Conservation (phyloP, 2,329 filamentous ascomycete species). For the Rhynchosporium agropyri region DNA sequence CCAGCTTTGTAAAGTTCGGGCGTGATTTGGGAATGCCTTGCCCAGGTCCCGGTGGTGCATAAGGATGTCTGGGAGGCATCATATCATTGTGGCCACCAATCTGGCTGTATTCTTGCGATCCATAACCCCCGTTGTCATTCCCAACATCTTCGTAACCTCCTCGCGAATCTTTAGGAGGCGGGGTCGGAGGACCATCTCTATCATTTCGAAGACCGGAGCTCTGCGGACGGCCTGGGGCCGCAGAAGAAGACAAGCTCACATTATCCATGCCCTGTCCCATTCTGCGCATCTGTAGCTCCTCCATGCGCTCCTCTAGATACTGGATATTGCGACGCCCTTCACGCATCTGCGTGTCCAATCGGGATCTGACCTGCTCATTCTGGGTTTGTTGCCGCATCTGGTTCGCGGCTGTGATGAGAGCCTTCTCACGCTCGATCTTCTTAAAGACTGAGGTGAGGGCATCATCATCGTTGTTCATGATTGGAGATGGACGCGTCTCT, state of each 20-base stretch:
- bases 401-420: conserved; percentile 90
- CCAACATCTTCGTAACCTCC: conserved; percentile 50
- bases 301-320: conserved; percentile 91
- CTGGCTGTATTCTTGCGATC: conserved; percentile 57
- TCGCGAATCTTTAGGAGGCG: conserved; percentile 73
- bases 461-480: conserved; percentile 64
- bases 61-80: conserved; percentile 82
- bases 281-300: conserved; percentile 82
- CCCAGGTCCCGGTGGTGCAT: conserved; percentile 70
- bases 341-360: conserved; percentile 90
- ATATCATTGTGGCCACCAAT: conserved; percentile 68
- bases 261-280: conserved; percentile 68
- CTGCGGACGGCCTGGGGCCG: conserved; percentile 46
- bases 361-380: conserved; percentile 87
- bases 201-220: conserved; percentile 52
- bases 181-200: conserved; percentile 56
- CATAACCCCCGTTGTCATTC: conserved; percentile 65
- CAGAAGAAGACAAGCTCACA: conserved; percentile 59
- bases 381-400: conserved; percentile 94
- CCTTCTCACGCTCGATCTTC: conserved; percentile 98
- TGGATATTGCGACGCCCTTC: conserved; percentile 91
- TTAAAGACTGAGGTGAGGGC: conserved; percentile 79
- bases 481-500: conserved; percentile 33
- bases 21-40: conserved; percentile 71
- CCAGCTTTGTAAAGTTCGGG: conserved; percentile 94